phyloP scores from a whole-genome alignment of 495 filamentous ascomycete species.

The Aspergillus egyptiacus region DNA sequence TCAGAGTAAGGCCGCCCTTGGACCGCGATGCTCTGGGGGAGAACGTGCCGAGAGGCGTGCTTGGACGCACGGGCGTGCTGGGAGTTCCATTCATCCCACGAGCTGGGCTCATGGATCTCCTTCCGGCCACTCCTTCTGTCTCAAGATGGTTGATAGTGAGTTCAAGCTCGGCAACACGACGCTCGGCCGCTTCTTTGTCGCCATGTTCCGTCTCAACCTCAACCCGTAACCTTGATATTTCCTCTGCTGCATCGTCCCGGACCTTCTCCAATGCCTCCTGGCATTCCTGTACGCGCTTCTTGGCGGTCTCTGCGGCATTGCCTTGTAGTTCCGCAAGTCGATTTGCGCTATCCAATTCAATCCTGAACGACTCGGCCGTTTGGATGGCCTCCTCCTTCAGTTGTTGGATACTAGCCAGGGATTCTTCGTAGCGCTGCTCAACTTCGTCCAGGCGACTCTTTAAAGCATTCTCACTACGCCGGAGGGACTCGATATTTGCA shows the following conservation, averaged over 20 bases:
- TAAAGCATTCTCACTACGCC: slow-evolving; percentile 70
- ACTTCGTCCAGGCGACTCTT: slow-evolving; percentile 77
- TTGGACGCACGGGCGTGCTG: slow-evolving; percentile 42
- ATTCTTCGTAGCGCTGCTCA: slow-evolving; percentile 78
- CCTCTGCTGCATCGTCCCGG: slow-evolving; percentile 73
- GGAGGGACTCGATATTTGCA: slow-evolving; percentile 66
- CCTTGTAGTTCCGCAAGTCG: slow-evolving; percentile 81
- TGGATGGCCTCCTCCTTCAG: slow-evolving; percentile 75
- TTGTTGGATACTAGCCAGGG: slow-evolving; percentile 71
- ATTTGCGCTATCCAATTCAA: slow-evolving; percentile 72
- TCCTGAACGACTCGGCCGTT: slow-evolving; percentile 71
- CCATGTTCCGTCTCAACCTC: slow-evolving; percentile 75
- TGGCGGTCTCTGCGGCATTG: slow-evolving; percentile 74
- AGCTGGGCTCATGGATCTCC: slow-evolving; percentile 46
- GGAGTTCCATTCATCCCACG: slow-evolving; percentile 46
- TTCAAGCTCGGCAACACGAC: slow-evolving; percentile 69
- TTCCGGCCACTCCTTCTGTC: slow-evolving; percentile 32
- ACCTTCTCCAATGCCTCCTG: slow-evolving; percentile 68
- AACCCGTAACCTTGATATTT: slow-evolving; percentile 69
- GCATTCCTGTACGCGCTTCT: slow-evolving; percentile 74
- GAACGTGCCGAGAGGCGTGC: slow-evolving; percentile 47
- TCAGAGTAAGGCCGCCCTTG: slow-evolving; percentile 55
- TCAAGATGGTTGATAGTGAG: slow-evolving; percentile 63
- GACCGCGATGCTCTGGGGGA: slow-evolving; percentile 53
- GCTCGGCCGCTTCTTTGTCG: slow-evolving; percentile 64